Conservation (phyloP, 148 eudicot species). For the Fagopyrum tataricum region DNA sequence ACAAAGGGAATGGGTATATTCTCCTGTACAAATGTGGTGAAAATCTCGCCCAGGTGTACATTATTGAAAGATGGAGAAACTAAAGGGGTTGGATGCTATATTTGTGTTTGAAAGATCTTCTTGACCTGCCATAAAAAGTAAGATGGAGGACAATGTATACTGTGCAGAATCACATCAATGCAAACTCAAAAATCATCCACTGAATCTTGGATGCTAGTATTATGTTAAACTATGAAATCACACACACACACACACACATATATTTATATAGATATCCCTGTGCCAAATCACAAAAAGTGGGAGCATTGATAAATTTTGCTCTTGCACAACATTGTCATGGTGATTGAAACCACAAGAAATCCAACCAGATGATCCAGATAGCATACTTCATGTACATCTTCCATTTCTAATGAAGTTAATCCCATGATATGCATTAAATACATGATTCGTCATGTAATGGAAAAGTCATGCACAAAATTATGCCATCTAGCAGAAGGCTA, state of each 20-base stretch:
- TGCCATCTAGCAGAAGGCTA: neutral
- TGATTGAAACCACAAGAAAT: neutral
- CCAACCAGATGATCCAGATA: conserved; percentile 5
- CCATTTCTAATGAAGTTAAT: neutral
- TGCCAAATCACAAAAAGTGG: no score
- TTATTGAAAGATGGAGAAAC: neutral
- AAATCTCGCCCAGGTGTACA: neutral
- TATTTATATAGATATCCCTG: no score
- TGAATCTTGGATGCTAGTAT: neutral
- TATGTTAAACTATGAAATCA: neutral
- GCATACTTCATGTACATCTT: neutral
- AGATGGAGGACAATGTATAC: neutral
- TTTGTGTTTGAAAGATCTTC: conserved; percentile 31
- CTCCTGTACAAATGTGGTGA: neutral
- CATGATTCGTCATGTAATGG: neutral
- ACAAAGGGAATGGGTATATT: neutral
- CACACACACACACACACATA: no score
- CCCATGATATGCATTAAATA: neutral
- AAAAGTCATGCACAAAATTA: neutral
- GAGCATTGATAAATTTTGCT: no score
- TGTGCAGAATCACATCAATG: neutral
- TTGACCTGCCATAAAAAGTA: conserved; percentile 37
- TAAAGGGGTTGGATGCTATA: neutral
- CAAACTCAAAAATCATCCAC: neutral
- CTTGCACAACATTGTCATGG: neutral